phyloP scores from a whole-genome alignment of 305 asterid species.

The Plantago lanceolata region DNA sequence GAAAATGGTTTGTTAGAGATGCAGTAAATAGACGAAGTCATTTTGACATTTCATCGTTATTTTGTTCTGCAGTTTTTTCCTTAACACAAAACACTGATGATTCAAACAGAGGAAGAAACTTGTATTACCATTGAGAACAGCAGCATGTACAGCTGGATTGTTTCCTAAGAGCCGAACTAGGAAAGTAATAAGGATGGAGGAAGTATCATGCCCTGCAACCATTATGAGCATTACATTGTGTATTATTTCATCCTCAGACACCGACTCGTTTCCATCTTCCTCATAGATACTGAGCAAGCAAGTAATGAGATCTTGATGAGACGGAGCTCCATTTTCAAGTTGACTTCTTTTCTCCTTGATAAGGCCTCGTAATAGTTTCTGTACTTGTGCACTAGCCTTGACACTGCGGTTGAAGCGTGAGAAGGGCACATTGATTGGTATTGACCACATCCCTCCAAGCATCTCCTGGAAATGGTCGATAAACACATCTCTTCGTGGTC shows the following conservation, averaged over 20 bases:
- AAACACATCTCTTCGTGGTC: constrained; percentile 41
- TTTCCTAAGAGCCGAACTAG: constrained; percentile 45
- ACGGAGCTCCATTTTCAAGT: constrained; percentile 42
- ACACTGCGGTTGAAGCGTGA: constrained; percentile 60
- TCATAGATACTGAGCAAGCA: constrained; percentile 52
- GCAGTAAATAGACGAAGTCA: background rate
- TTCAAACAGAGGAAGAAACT: background rate
- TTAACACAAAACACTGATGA: too few species aligned
- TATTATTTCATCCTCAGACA: constrained; percentile 65
- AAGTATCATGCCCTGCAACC: constrained; percentile 72
- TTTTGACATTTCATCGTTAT: background rate
- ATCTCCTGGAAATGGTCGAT: constrained; percentile 43
- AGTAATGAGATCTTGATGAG: constrained; percentile 61
- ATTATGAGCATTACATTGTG: constrained; percentile 58
- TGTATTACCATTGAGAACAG: constrained; percentile 50
- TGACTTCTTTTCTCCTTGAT: constrained; percentile 41
- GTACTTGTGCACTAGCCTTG: constrained; percentile 48
- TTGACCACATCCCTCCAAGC: constrained; percentile 63
- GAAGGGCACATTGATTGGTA: constrained; percentile 59
- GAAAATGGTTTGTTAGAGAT: background rate
- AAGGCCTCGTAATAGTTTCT: constrained; percentile 44
- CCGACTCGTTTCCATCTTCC: constrained; percentile 30
- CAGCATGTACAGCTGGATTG: constrained; percentile 36
- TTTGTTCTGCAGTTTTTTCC: too few species aligned
- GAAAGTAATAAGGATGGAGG: constrained; percentile 57